These are phyloP conservation scores for Marsdenia floribunda DNA, from an alignment of 257 asterid species.

Conservation along the genomic window DNA sequence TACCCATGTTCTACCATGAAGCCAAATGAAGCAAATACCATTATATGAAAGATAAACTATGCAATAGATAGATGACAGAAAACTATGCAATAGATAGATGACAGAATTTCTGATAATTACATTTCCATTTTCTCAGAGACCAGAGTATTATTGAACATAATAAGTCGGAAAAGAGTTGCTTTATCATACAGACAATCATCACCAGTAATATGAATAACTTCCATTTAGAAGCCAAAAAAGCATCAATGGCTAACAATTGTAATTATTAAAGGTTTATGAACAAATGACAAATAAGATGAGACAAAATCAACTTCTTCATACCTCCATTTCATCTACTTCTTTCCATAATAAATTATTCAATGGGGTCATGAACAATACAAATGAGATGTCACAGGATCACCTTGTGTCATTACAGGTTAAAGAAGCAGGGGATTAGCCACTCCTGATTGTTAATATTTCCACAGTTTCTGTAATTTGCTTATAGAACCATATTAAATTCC, in stretches of 20 bases:
- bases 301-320: not conserved
- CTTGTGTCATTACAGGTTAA: not conserved
- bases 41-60: not conserved
- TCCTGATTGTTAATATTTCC: not conserved
- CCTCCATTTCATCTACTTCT: not conserved
- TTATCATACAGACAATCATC: not conserved
- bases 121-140: not conserved
- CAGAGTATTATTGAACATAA: not conserved
- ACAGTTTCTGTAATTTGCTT: not conserved
- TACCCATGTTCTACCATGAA: too few species aligned
- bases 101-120: not conserved
- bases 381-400: not conserved
- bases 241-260: not conserved
- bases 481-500: not conserved
- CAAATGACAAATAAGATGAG: not conserved
- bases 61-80: not conserved
- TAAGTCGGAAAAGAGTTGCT: not conserved
- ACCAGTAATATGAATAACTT: not conserved
- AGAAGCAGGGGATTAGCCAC: not conserved
- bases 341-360: not conserved
- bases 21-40: not conserved
- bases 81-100: not conserved
- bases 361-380: not conserved
- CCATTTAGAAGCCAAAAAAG: not conserved
- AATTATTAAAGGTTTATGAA: not conserved